Evolutionary conservation across 306 rosid genomes (phyloP).

Genomic region (Quercus rubra): DNA sequence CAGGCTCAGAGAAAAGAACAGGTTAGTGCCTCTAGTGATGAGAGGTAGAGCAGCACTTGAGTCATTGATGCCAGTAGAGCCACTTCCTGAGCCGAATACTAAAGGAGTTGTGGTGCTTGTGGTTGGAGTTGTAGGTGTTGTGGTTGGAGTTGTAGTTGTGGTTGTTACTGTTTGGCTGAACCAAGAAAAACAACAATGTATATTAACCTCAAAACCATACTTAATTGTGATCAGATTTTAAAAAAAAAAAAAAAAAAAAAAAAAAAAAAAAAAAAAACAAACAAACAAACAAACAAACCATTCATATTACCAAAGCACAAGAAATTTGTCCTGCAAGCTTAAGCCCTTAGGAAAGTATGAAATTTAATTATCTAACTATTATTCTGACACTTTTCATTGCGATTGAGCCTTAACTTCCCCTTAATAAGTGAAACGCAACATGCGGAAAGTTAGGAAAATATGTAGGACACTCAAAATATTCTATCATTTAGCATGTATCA

Average conservation of each 20-base stretch:
- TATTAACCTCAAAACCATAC: neutral
- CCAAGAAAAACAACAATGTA: slow-evolving; percentile 6
- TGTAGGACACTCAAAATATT: too few relatives aligned
- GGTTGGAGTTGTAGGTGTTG: neutral
- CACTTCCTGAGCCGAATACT: slow-evolving; percentile 35
- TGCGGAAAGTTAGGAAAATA: too few relatives aligned
- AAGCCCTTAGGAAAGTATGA: too few relatives aligned
- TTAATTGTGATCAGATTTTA: neutral
- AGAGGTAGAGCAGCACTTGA: slow-evolving; percentile 25
- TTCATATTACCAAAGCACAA: neutral
- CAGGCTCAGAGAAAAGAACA: slow-evolving; percentile 22
- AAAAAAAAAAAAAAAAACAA: too few relatives aligned
- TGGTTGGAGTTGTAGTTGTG: slow-evolving; percentile 30
- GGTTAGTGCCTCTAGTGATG: slow-evolving; percentile 10
- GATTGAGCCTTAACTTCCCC: too few relatives aligned
- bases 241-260: too few relatives aligned
- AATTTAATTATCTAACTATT: too few relatives aligned
- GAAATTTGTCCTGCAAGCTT: too few relatives aligned
- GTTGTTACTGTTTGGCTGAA: slow-evolving; percentile 60
- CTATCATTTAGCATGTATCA: too few relatives aligned
- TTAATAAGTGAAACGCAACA: too few relatives aligned
- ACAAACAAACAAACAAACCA: neutral
- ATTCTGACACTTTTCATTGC: too few relatives aligned
- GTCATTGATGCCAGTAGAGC: slow-evolving; percentile 19
- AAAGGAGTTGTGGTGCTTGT: neutral